A percentile compares a stretch with the other conserved stretches of the same genome.
phyloP scores from a whole-genome alignment of 2,329 filamentous ascomycete genomes.

The Zymoseptoria brevis region DNA sequence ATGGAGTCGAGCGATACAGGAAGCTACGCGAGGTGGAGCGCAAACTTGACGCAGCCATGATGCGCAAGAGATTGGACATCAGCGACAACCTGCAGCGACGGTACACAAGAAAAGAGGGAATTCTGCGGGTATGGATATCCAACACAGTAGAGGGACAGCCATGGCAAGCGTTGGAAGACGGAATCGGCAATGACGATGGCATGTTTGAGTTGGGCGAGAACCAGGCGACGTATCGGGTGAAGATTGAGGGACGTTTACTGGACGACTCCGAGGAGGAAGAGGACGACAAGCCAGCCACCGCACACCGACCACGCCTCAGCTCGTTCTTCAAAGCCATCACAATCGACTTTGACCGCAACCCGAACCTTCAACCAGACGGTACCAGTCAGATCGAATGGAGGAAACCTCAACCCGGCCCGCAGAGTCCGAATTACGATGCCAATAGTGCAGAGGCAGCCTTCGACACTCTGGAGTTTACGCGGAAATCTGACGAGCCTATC shows the following conservation, averaged over 20 bases:
- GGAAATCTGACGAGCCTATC: slow-evolving; percentile 83
- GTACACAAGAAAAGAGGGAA: slow-evolving; percentile 50
- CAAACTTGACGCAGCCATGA: slow-evolving; percentile 82
- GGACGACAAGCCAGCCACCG: slow-evolving; percentile 37
- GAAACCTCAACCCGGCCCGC: slow-evolving; percentile 53
- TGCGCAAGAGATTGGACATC: slow-evolving; percentile 86
- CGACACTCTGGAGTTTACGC: slow-evolving; percentile 84
- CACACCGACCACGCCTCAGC: slow-evolving; percentile 54
- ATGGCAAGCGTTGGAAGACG: slow-evolving; percentile 63
- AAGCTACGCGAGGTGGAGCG: slow-evolving; percentile 80
- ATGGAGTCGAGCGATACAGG: slow-evolving; percentile 74
- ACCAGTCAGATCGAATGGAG: slow-evolving; percentile 72
- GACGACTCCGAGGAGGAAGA: slow-evolving; percentile 48
- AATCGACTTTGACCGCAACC: slow-evolving; percentile 50
- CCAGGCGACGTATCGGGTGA: slow-evolving; percentile 78
- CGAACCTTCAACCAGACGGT: slow-evolving; percentile 59
- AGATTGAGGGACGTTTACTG: slow-evolving; percentile 80
- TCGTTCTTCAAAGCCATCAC: slow-evolving; percentile 76
- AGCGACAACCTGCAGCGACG: slow-evolving; percentile 69
- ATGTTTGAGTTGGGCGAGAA: slow-evolving; percentile 72
- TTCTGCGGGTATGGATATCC: slow-evolving; percentile 85
- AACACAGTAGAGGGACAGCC: slow-evolving; percentile 92
- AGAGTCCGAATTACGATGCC: slow-evolving; percentile 35
- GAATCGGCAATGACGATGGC: slow-evolving; percentile 52
- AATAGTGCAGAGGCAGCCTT: slow-evolving; percentile 66